Conservation (phyloP, 306 rosid species). For the Citrullus colocynthis region DNA sequence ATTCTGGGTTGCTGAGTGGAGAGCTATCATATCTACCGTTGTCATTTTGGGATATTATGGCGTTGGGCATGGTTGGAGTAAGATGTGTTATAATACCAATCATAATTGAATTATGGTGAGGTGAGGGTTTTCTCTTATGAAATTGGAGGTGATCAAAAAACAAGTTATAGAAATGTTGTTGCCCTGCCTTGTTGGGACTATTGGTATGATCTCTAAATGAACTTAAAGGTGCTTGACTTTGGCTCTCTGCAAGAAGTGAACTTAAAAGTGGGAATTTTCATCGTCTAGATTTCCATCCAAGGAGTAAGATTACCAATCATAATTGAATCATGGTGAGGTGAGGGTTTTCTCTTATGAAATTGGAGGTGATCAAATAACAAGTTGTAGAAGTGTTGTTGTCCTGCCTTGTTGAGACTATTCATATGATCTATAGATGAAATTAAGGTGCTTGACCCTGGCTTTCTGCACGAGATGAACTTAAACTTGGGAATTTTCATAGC, state of each 20-base stretch:
- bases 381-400: conserved; percentile 1
- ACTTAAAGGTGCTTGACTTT: neutral
- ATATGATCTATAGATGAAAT: neutral
- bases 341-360: conserved; percentile 3
- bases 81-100: conserved; percentile 7
- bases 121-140: conserved; percentile 2
- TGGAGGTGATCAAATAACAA: neutral
- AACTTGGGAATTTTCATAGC: neutral
- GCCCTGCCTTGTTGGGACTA: neutral
- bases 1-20: conserved; percentile 24
- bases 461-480: neutral
- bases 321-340: neutral
- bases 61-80: conserved; percentile 13
- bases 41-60: conserved; percentile 15
- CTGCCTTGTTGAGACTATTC: neutral
- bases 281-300: neutral
- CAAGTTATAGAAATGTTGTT: neutral
- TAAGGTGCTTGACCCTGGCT: neutral
- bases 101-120: conserved; percentile 1
- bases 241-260: neutral
- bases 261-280: neutral
- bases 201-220: neutral
- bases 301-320: neutral
- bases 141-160: conserved; percentile 1
- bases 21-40: conserved; percentile 18